Base-by-base conservation (phyloP, 2,329 filamentous ascomycete genomes). In the Rosellinia necatrix region DNA sequence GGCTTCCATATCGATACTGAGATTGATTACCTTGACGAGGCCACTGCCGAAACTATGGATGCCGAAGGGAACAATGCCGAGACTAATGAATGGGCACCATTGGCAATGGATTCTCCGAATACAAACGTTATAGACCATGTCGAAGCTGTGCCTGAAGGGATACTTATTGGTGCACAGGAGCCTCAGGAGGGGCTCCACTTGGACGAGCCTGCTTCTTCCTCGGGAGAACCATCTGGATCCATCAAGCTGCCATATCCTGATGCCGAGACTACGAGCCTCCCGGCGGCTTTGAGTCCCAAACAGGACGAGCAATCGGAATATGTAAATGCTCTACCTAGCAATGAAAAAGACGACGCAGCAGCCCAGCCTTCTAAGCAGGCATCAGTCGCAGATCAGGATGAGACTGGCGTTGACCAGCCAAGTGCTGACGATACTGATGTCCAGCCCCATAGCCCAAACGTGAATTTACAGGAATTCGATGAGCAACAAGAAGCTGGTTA, bases 1-100 rank as follows among this genome's bases (percentile, higher is more conserved):
- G 46, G 49, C n/a, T 56, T 63, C 9, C 42, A 62, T 17, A 48
- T 56, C 30, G 52, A 57, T 56, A 58, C 60, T 10, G 67, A 68
- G 46, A 64, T 66, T 44, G 64, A 66, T 24, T 68, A 65, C 47
- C 51, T 60, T 49, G 62, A 66, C 19, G 59, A 59, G 24, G 30
- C 55, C 2, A 52, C 56, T 15, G 22, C 49, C n/a, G 55, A 58
- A 47, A 64, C 53, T n/a, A 49, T 44, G 34, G 56, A 62, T 29
- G 15, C 52, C 7, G 55, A 59, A 25, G 43, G 34, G 9, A 50
- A 53, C 41, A 46, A 51, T 47, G 8, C 35, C 21, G 43, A 59
- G 15, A 24, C 50, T 40, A 37, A 24, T 29, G 58, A 38, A 30
- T 67, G 61, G 63, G 17, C 55, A 4, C 58, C 64, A 46, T 38